Percentiles rank a stretch among this genome's conserved stretches.
phyloP scores from a whole-genome alignment of 1,139 yeast species.

The Geotrichum reessii region DNA sequence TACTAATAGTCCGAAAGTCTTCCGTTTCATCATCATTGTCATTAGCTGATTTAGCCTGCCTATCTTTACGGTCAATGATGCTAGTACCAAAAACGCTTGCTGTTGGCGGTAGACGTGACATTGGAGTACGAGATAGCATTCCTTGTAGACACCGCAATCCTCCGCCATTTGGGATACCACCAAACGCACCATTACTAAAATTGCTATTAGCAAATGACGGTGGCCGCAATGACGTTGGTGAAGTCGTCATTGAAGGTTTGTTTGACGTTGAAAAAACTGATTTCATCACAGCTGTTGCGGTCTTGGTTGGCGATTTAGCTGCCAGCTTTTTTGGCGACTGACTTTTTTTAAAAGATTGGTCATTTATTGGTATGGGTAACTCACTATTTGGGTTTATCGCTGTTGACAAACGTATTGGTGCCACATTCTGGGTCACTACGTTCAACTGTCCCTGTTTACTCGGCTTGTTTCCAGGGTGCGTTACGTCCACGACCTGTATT shows the following conservation, averaged over 20 bases:
- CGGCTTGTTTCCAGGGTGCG: not conserved
- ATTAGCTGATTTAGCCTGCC: not conserved
- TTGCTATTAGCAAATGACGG: not conserved
- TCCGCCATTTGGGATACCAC: not conserved
- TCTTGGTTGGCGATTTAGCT: not conserved
- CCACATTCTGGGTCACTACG: not conserved
- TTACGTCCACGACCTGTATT: not conserved
- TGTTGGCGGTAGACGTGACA: not conserved
- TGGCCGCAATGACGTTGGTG: not conserved
- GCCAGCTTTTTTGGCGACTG: not conserved
- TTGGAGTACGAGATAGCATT: not conserved
- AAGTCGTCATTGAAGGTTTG: not conserved
- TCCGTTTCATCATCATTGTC: not conserved
- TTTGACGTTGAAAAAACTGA: not conserved
- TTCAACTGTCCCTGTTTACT: not conserved
- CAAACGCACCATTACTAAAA: not conserved
- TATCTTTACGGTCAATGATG: not conserved
- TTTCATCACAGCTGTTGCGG: not conserved
- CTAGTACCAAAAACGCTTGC: not conserved
- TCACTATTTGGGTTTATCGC: not conserved
- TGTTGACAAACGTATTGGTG: too few relatives aligned
- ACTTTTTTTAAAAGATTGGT: not conserved
- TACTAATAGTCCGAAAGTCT: not conserved
- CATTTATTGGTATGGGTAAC: not conserved
- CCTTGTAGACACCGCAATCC: not conserved